These are phyloP conservation scores for Periconia digitata DNA, from an alignment of 2,329 filamentous ascomycete genomes.

Conservation along the genomic window DNA sequence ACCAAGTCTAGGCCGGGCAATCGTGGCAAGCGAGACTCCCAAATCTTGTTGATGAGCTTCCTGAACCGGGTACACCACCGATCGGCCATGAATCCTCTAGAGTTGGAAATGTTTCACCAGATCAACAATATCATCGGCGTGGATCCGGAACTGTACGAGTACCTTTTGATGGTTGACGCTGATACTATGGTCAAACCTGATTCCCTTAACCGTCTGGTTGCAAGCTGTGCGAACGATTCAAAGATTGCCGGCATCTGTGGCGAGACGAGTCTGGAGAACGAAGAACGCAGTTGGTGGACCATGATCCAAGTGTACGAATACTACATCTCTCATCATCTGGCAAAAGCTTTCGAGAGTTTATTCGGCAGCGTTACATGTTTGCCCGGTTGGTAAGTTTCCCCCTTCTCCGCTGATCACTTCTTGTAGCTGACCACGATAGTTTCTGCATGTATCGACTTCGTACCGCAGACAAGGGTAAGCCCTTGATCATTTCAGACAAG, in stretches of 20 bases:
- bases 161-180: constrained; percentile 94
- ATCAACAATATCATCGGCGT: constrained; percentile 99
- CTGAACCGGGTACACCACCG: constrained; percentile 96
- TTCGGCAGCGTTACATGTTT: constrained; percentile 98
- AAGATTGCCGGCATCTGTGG: constrained; percentile 98
- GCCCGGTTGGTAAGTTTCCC: constrained; percentile 83
- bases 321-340: constrained; percentile 95
- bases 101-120: constrained; percentile 98
- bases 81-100: constrained; percentile 89
- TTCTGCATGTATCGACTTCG: constrained; percentile 98
- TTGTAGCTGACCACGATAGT: constrained; percentile 57
- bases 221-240: constrained; percentile 87
- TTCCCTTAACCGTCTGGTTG: constrained; percentile 87
- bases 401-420: background rate
- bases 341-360: constrained; percentile 96
- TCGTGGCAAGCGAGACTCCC: constrained; percentile 96
- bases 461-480: constrained; percentile 90
- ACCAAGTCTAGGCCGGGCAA: constrained; percentile 91
- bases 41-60: constrained; percentile 95
- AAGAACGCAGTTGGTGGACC: constrained; percentile 94
- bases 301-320: constrained; percentile 99
- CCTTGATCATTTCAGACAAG: constrained; percentile 87
- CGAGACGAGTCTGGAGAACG: constrained; percentile 94
- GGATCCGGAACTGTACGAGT: constrained; percentile 95
- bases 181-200: constrained; percentile 94